A percentile compares a stretch with the other conserved stretches of the same genome.
Conservation (phyloP, 345 rosid genomes). For the rapeseed (Brassica napus) region DNA sequence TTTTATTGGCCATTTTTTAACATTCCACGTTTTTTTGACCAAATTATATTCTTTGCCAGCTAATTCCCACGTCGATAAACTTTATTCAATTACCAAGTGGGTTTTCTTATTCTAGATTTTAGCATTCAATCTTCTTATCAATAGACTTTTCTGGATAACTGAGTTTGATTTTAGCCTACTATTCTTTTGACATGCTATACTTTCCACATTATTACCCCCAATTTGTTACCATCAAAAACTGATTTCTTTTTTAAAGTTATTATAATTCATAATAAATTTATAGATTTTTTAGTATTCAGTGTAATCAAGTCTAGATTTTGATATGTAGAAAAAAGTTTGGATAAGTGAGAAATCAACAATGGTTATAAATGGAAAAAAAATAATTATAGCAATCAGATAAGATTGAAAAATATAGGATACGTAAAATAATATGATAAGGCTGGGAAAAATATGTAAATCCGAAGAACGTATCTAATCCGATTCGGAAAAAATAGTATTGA, state of each 20-base stretch:
- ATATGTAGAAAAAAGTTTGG: background rate
- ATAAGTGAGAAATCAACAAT: background rate
- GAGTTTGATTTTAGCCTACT: background rate
- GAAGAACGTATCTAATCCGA: too few species aligned
- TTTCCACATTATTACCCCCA: background rate
- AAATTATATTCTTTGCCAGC: slow-evolving; percentile 30
- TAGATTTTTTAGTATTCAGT: background rate
- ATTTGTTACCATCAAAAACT: background rate
- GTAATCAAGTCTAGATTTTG: background rate
- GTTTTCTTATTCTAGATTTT: background rate
- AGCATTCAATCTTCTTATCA: background rate
- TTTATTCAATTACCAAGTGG: slow-evolving; percentile 23
- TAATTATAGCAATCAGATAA: background rate
- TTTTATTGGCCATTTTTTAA: slow-evolving; percentile 4
- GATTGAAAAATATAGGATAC: background rate
- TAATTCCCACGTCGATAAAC: slow-evolving; percentile 31
- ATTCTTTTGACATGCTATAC: background rate
- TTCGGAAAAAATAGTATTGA: too few species aligned
- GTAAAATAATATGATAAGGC: background rate
- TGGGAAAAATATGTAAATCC: too few species aligned
- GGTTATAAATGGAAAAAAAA: background rate
- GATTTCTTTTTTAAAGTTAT: background rate
- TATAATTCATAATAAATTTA: background rate
- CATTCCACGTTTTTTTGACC: slow-evolving; percentile 16
- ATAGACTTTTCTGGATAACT: background rate